Conservation (phyloP, 768 basidiomycete species). For the Leccinellum rugosiceps region DNA sequence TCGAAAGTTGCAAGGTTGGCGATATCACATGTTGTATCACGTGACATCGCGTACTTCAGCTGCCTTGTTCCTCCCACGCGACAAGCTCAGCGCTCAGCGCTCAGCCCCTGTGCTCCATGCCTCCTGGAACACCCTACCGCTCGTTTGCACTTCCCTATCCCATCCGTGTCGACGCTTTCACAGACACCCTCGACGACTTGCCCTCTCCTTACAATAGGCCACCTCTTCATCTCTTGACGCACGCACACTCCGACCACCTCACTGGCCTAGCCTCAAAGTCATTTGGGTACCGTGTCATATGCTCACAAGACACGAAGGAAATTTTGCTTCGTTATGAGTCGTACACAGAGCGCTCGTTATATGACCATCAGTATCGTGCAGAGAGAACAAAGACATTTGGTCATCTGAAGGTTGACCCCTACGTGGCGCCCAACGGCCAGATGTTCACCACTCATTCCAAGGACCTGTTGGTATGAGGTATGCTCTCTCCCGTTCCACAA, state of each 20-base stretch:
- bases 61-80: background rate
- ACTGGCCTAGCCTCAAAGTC: constrained; percentile 70
- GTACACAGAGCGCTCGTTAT: constrained; percentile 58
- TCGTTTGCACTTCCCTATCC: constrained; percentile 75
- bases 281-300: constrained; percentile 70
- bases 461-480: constrained; percentile 43
- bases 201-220: constrained; percentile 34
- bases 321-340: constrained; percentile 82
- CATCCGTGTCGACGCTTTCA: constrained; percentile 88
- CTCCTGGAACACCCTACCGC: constrained; percentile 71
- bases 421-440: constrained; percentile 44
- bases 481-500: background rate
- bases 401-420: constrained; percentile 62
- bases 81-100: no score
- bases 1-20: no score
- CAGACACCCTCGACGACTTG: constrained; percentile 36
- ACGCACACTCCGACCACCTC: constrained; percentile 89
- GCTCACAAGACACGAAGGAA: constrained; percentile 80
- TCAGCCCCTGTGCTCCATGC: constrained; percentile 51
- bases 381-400: constrained; percentile 50
- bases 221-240: constrained; percentile 73
- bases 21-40: background rate
- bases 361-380: constrained; percentile 36
- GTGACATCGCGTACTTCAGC: background rate
- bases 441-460: constrained; percentile 50